A percentile compares a stretch with the other conserved stretches of the same genome.
These are phyloP conservation scores for Globisporangium ultimum DNA, from an alignment of 352 stramenopile species.

Conservation along the genomic window DNA sequence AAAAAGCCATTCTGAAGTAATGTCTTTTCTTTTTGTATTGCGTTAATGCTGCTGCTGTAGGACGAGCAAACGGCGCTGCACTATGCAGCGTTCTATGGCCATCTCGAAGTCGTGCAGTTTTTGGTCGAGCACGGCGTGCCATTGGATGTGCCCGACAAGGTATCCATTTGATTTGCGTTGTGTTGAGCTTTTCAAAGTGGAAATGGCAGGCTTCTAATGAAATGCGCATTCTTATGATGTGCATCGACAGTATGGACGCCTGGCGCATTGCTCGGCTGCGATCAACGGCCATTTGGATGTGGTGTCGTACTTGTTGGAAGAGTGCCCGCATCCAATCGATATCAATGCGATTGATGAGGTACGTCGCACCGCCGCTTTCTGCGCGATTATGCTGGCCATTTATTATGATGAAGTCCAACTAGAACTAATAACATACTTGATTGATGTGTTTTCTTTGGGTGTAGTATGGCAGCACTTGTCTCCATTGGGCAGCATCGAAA, in stretches of 20 bases:
- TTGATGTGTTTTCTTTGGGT: conserved; percentile 3
- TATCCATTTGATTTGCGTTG: conserved; percentile 4
- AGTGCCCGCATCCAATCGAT: conserved; percentile 76
- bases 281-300: conserved; percentile 88
- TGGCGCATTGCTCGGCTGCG: conserved; percentile 78
- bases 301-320: conserved; percentile 76
- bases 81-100: conserved; percentile 85
- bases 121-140: conserved; percentile 80
- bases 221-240: not conserved
- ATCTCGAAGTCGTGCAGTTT: conserved; percentile 83
- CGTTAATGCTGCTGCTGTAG: conserved; percentile 12
- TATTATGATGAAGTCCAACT: too few relatives aligned
- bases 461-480: conserved; percentile 80
- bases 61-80: conserved; percentile 83
- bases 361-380: not conserved
- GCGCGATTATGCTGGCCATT: too few relatives aligned
- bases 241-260: conserved; percentile 45
- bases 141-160: conserved; percentile 78
- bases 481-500: conserved; percentile 84
- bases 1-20: too few relatives aligned
- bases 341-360: conserved; percentile 89
- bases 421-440: not conserved
- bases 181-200: not conserved
- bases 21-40: too few relatives aligned
- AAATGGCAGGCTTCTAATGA: too few relatives aligned